Conservation (phyloP, 2,329 filamentous ascomycete species). For the Beauveria pseudobassiana region DNA sequence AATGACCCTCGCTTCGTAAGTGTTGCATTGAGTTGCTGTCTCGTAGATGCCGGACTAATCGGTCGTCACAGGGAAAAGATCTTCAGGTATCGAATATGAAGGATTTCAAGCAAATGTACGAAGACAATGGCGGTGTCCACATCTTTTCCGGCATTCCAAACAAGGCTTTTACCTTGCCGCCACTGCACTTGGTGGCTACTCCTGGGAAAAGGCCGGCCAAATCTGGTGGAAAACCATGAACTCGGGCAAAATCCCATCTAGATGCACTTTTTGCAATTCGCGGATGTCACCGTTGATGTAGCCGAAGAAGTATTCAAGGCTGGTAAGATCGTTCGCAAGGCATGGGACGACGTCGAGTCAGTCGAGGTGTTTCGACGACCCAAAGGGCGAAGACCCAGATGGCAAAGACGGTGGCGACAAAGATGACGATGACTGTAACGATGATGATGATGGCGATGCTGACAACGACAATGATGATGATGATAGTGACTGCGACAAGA, state of each 20-base stretch:
- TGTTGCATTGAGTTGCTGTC: background rate
- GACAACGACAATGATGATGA: background rate
- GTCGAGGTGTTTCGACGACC: constrained; percentile 9
- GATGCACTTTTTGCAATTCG: constrained; percentile 39
- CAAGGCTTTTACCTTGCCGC: constrained; percentile 44
- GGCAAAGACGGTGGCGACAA: background rate
- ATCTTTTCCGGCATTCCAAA: constrained; percentile 51
- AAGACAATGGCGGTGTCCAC: constrained; percentile 48
- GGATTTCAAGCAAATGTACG: constrained; percentile 29
- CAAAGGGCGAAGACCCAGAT: background rate
- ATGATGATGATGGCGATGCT: background rate
- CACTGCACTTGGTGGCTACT: constrained; percentile 41
- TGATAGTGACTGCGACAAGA: background rate
- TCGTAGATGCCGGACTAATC: background rate
- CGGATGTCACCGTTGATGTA: constrained; percentile 38
- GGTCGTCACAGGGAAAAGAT: constrained; percentile 38
- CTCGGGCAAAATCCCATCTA: constrained; percentile 32
- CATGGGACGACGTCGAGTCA: constrained; percentile 41
- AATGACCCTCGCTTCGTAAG: constrained; percentile 42
- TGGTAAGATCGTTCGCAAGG: constrained; percentile 36
- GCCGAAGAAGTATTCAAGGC: constrained; percentile 36
- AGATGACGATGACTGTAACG: background rate
- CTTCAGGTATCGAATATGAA: constrained; percentile 43
- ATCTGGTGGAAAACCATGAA: constrained; percentile 46
- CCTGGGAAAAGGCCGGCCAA: constrained; percentile 46